phyloP scores from a whole-genome alignment of 495 filamentous ascomycete species.

The Aspergillus asperescens region DNA sequence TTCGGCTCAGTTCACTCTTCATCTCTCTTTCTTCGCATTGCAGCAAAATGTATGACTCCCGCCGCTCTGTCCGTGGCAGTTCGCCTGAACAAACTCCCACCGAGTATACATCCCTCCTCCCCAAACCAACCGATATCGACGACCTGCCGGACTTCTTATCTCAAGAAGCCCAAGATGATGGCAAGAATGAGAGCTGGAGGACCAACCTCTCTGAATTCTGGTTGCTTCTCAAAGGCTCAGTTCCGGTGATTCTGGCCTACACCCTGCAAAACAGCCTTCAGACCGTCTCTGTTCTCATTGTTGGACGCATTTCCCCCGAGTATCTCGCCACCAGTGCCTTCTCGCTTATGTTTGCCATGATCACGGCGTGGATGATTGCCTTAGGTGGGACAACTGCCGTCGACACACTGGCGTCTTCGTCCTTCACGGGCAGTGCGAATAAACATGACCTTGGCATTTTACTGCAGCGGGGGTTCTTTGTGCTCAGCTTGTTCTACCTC shows the following conservation, averaged over 20 bases:
- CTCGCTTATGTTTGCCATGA: constrained; percentile 91
- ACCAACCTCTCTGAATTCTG: constrained; percentile 58
- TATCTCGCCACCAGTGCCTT: constrained; percentile 81
- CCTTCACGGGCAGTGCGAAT: constrained; percentile 80
- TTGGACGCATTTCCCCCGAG: constrained; percentile 75
- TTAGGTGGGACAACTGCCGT: constrained; percentile 89
- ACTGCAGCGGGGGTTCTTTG: constrained; percentile 72
- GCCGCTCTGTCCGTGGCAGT: too few species aligned
- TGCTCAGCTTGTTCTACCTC: constrained; percentile 69
- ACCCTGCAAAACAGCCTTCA: constrained; percentile 85
- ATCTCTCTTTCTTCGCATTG: background rate
- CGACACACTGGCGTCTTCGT: constrained; percentile 79
- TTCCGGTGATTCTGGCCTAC: constrained; percentile 86
- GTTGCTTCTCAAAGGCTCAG: constrained; percentile 59
- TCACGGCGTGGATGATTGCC: constrained; percentile 84
- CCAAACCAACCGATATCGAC: constrained; percentile 29
- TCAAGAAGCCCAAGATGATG: constrained; percentile 1
- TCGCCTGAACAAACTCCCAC: too few species aligned
- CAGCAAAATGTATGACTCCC: constrained; percentile 11
- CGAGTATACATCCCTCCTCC: constrained; percentile 47
- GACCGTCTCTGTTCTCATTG: constrained; percentile 77
- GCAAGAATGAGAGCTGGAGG: constrained; percentile 11
- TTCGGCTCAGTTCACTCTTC: too few species aligned
- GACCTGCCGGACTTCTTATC: constrained; percentile 4
- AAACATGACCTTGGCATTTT: constrained; percentile 78